A percentile compares a stretch with the other conserved stretches of the same genome.
Evolutionary conservation across 768 basidiomycete genomes (phyloP).

Genomic region (Hygrophoropsis aurantiaca): DNA sequence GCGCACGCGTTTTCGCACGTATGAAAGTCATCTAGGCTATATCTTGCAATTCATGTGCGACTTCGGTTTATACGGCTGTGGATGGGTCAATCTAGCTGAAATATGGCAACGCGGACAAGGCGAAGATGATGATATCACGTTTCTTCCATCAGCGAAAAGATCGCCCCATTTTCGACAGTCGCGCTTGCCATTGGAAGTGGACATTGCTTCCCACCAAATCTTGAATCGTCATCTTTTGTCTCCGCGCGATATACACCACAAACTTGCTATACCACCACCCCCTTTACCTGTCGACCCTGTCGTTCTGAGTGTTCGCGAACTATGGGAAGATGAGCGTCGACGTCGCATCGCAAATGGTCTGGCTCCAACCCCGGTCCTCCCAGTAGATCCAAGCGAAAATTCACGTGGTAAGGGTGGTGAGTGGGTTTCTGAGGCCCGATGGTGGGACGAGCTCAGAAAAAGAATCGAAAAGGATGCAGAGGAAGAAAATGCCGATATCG

Average conservation of each 20-base stretch:
- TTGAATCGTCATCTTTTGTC: conserved; percentile 73
- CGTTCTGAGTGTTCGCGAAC: conserved; percentile 84
- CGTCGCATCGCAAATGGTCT: conserved; percentile 69
- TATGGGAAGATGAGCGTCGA: conserved; percentile 95
- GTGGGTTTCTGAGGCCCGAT: conserved; percentile 73
- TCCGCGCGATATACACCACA: conserved; percentile 67
- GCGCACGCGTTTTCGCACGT: conserved; percentile 73
- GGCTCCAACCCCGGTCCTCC: conserved; percentile 69
- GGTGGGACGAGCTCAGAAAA: conserved; percentile 70
- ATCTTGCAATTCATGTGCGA: conserved; percentile 92
- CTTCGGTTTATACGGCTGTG: conserved; percentile 93
- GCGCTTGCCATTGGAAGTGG: conserved; percentile 77
- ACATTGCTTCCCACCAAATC: conserved; percentile 78
- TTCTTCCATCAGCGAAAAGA: conserved; percentile 32
- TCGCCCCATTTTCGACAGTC: conserved; percentile 70
- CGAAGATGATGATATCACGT: conserved; percentile 12
- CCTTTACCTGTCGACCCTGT: conserved; percentile 63
- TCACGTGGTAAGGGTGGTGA: conserved; percentile 55
- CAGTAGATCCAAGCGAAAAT: conserved; percentile 65
- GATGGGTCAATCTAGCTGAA: conserved; percentile 75
- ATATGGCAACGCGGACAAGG: conserved; percentile 55
- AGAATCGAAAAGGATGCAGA: conserved; percentile 54
- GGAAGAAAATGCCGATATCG: conserved; percentile 17
- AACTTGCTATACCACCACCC: conserved; percentile 57
- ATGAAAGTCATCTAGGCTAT: conserved; percentile 89